Evolutionary conservation across 2,329 filamentous ascomycete species (phyloP).

Genomic region (Arthrobotrys conoides): DNA sequence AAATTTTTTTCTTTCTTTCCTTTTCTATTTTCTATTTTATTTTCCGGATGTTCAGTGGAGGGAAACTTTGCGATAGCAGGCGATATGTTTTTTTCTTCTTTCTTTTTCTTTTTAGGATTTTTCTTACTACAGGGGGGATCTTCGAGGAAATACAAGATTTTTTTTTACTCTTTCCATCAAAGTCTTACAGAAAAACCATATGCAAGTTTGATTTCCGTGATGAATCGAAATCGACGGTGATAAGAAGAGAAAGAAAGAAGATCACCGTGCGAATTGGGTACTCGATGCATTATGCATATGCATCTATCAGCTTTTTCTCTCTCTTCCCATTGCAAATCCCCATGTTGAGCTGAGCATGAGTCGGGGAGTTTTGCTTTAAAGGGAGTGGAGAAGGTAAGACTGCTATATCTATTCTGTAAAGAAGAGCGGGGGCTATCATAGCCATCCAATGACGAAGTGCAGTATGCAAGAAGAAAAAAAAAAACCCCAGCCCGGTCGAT

Average conservation of each 20-base stretch:
- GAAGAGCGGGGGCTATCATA: not conserved
- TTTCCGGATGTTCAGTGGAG: slow-evolving; percentile 19
- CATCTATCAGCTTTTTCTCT: slow-evolving; percentile 21
- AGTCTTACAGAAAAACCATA: not conserved
- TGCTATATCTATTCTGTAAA: not conserved
- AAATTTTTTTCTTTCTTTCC: slow-evolving; percentile 60
- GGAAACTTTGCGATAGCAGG: slow-evolving; percentile 30
- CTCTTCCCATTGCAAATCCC: not conserved
- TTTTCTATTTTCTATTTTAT: slow-evolving; percentile 40
- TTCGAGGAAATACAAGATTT: slow-evolving; percentile 53
- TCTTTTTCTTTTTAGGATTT: slow-evolving; percentile 32
- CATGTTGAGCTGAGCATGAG: slow-evolving; percentile 45
- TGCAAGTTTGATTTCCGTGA: slow-evolving; percentile 30
- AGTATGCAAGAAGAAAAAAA: too few relatives aligned
- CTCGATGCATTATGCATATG: slow-evolving; percentile 12
- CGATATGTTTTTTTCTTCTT: slow-evolving; percentile 11
- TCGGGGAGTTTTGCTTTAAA: not conserved
- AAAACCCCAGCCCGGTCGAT: slow-evolving; percentile 20
- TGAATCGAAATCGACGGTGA: slow-evolving; percentile 10
- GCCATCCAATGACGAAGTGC: slow-evolving; percentile 34
- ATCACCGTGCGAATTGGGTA: slow-evolving; percentile 19
- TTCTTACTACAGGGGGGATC: slow-evolving; percentile 21
- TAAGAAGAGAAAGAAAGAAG: slow-evolving; percentile 14
- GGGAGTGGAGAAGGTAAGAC: too few relatives aligned
- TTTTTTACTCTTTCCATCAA: not conserved